Evolutionary conservation across 441 rosid species (phyloP).

Genomic region (Sinapis alba): DNA sequence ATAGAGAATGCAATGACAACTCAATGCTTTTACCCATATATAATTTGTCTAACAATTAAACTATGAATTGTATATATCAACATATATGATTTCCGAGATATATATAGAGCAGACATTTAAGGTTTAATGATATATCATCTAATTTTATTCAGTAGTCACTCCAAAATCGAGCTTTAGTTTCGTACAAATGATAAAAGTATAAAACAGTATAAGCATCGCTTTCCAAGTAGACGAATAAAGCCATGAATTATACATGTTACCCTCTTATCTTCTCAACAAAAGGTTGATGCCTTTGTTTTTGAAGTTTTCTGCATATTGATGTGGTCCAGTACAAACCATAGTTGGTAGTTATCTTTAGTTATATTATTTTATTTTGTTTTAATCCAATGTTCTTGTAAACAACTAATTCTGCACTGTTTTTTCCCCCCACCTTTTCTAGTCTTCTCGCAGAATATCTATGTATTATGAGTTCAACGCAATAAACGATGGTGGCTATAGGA

Average conservation of each 20-base stretch:
- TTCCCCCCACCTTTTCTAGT: background rate
- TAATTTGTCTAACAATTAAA: background rate
- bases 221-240: conserved; percentile 32
- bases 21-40: background rate
- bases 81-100: conserved; percentile 7
- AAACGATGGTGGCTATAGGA: background rate
- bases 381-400: background rate
- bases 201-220: conserved; percentile 28
- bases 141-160: background rate
- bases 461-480: background rate
- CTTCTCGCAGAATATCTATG: background rate
- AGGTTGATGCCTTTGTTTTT: conserved; percentile 39
- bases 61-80: background rate
- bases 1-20: background rate
- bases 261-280: conserved; percentile 41
- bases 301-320: conserved; percentile 37
- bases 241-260: conserved; percentile 26
- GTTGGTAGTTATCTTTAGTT: conserved; percentile 21
- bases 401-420: background rate
- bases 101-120: background rate
- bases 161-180: background rate
- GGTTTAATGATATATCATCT: background rate
- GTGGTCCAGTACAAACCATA: conserved; percentile 38
- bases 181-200: conserved; percentile 6
- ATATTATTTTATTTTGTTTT: background rate